phyloP scores from a whole-genome alignment of 768 basidiomycete genomes.

The Termitomyces titanicus region DNA sequence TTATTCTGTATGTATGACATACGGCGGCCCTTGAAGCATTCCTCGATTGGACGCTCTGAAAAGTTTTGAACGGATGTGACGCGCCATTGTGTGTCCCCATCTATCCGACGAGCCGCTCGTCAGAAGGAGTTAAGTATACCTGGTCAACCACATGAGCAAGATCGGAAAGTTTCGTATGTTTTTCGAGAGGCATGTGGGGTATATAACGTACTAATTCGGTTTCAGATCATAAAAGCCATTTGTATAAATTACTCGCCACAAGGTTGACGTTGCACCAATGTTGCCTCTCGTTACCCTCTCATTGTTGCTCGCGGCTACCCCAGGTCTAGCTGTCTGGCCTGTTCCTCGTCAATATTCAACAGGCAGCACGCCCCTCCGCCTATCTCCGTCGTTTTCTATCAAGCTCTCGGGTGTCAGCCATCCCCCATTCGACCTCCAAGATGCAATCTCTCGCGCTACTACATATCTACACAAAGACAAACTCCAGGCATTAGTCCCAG shows the following conservation, averaged over 20 bases:
- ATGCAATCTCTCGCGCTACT: conserved; percentile 48
- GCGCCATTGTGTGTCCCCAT: not conserved
- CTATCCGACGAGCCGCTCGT: not conserved
- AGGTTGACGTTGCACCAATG: conserved; percentile 7
- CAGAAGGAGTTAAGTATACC: not conserved
- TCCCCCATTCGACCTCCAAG: conserved; percentile 51
- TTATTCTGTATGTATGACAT: no score
- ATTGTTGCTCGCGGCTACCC: conserved; percentile 18
- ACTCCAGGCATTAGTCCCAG: conserved; percentile 55
- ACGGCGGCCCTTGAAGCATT: no score
- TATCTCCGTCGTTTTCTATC: conserved; percentile 33
- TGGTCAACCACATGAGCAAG: not conserved
- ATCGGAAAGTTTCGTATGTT: not conserved
- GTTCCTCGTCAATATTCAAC: conserved; percentile 39
- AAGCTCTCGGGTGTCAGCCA: conserved; percentile 39
- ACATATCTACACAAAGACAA: conserved; percentile 47
- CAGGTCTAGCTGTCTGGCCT: conserved; percentile 33
- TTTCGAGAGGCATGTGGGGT: conserved; percentile 1
- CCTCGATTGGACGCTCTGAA: no score
- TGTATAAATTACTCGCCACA: not conserved
- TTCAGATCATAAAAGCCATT: not conserved
- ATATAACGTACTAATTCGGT: conserved; percentile 5
- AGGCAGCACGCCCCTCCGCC: conserved; percentile 33
- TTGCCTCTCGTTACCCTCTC: conserved; percentile 11
- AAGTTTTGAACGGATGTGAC: not conserved